Evolutionary conservation across 78 protist species (phyloP), one percentile per base, ranked within the genome.

Genomic region (slime mould (Dictyostelium discoideum)): DNA sequence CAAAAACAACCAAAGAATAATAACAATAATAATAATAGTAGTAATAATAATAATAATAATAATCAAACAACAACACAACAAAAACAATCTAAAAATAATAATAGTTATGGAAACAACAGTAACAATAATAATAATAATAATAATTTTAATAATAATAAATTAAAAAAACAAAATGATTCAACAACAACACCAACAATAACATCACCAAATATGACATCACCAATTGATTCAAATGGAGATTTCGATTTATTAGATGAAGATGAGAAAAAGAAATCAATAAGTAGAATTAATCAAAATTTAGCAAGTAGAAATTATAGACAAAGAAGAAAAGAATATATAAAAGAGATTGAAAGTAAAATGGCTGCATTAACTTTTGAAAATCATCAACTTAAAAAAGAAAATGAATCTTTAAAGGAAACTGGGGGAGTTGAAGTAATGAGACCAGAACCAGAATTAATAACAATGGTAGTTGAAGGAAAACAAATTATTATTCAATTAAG

Each of bases 391-490:
- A 89, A 89, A 48, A 78, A 78, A 81, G 94, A 89, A 32, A 89
- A 89, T 89, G 94, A 89, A 69, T 69, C 94, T 18, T 65, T 89
- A 48, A 87, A 32, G 87, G 94, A 89, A 89, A 42, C 94, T 67
- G 94, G 94, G n/a, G 94, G 94, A 7, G 94, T 89, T 67, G 94
- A 89, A 11, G 85, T 89, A 2, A 89, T 89, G 94, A 89, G 94
- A 89, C 94, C 94, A 26, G 94, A 89, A 32, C 94, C 94, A 44
- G 94, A 89, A n/a, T 69, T 89, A n/a, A 63, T 89, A 44, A 54
- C 87, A 2, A 89, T 89, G 94, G 72, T 89, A 8, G 83, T 89
- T 86, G 94, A 89, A 69, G 94, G 87, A 1, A 89, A 89, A 81
- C 94, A 89, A 48, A 89, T 89, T 18, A 89, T 89, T 4, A 54